These are phyloP conservation scores for Pythium monospermum DNA, from an alignment of 352 stramenopile genomes.

Conservation along the genomic window DNA sequence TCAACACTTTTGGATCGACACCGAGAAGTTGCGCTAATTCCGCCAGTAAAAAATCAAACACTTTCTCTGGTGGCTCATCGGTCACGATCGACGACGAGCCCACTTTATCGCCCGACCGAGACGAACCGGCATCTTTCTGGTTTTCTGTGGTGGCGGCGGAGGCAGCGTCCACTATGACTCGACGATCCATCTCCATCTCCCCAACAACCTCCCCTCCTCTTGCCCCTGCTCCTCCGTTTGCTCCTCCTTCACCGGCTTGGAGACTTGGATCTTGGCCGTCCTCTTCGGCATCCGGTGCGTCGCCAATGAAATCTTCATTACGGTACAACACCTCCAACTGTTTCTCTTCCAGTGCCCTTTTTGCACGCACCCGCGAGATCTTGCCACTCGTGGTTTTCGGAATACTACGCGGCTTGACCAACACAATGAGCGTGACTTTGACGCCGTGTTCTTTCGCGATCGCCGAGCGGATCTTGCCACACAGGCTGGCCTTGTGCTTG, in stretches of 20 bases:
- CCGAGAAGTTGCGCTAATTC: constrained; percentile 61
- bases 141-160: no score
- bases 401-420: constrained; percentile 91
- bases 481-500: constrained; percentile 71
- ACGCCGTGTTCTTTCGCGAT: constrained; percentile 85
- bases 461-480: constrained; percentile 53
- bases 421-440: constrained; percentile 83
- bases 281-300: constrained; percentile 34
- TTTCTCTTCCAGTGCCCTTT: constrained; percentile 56
- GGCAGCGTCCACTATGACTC: constrained; percentile 1
- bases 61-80: constrained; percentile 40
- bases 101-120: constrained; percentile 25
- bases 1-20: constrained; percentile 42
- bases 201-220: no score
- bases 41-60: constrained; percentile 48
- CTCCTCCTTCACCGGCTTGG: constrained; percentile 1
- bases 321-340: constrained; percentile 64
- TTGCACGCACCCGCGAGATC: constrained; percentile 92
- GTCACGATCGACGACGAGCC: constrained; percentile 51
- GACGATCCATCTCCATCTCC: constrained; percentile 28
- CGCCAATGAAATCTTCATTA: constrained; percentile 74
- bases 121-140: constrained; percentile 19
- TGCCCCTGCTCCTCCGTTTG: no score
- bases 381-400: constrained; percentile 99
- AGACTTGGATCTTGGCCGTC: constrained; percentile 24